Percentiles rank a stretch among this genome's conserved stretches.
Evolutionary conservation across 345 rosid species (phyloP).

Genomic region (Salix exigua): DNA sequence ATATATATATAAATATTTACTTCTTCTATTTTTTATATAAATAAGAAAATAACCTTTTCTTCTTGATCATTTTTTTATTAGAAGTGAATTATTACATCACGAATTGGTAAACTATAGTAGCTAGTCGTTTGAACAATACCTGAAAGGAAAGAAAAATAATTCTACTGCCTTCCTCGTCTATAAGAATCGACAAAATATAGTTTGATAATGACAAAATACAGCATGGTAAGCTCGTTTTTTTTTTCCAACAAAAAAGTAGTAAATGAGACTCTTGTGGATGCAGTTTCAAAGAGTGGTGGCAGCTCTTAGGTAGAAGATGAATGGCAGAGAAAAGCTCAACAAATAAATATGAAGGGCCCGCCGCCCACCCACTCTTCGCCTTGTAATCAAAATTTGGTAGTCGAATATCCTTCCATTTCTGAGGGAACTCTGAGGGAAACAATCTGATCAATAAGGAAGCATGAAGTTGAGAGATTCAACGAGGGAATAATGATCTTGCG

Average conservation of each 20-base stretch:
- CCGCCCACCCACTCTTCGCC: not conserved
- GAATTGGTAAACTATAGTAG: no score
- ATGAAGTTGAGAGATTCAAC: constrained; percentile 12
- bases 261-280: not conserved
- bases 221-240: not conserved
- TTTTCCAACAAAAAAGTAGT: not conserved
- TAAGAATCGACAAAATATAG: not conserved
- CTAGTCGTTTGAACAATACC: not conserved
- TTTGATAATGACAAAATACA: not conserved
- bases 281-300: not conserved
- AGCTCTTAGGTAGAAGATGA: not conserved
- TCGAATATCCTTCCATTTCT: not conserved
- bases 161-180: not conserved
- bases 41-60: not conserved
- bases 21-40: no score
- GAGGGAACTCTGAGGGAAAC: not conserved
- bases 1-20: no score
- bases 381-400: not conserved
- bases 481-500: not conserved
- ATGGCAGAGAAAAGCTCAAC: not conserved
- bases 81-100: no score
- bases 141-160: no score
- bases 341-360: not conserved
- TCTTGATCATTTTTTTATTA: not conserved
- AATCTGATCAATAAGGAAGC: constrained; percentile 8